Base-by-base conservation (phyloP, 78 protist genomes). In the Dictyostelium firmibasis region DNA sequence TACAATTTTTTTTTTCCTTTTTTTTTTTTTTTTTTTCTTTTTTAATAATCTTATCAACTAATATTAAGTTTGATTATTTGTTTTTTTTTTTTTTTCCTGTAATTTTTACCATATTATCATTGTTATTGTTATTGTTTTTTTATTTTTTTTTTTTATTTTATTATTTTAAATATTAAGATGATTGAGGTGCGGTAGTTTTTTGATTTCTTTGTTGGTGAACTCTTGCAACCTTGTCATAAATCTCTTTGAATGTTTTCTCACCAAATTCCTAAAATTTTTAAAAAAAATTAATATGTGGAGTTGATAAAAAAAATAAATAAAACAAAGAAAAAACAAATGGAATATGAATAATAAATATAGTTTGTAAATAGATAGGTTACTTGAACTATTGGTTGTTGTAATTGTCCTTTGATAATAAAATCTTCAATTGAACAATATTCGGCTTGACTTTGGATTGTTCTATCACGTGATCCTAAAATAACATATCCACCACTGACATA, bases 401-500 rank as follows among this genome's bases (percentile, higher is more conserved):
- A 23, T 20, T 81, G 31, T 18, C 94, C 94, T 50, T 67, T 78
- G 14, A 89, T 69, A 20, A 89, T 81, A n/a, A 89, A 89, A 67
- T 89, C 94, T 43, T 89, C 94, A 50, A 89, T 89, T 31, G 94
- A 89, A 27, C 94, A 89, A 35, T 23, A 67, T 6, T 89, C 94
- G 14, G 87, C 27, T 41, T n/a, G 9, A 67, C 87, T 81, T 41
- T 36, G 31, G 23, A 35, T 64, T 29, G 81, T 16, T 27, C 69
- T 78, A 25, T 89, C 94, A 81, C 94, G 87, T 3, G 72, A n/a
- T 23, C 94, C 94, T 20, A 89, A 70, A 14, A 89, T 70, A n/a
- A 89, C 94, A 47, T 89, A 89, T 60, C 94, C 94, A 81, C 94
- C 94, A 33, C 87, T 81, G 14, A 89, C 94, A 89, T 79, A 89